Conservation (phyloP, 139 green algal species). For the Deuterostichococcus epilithicus region DNA sequence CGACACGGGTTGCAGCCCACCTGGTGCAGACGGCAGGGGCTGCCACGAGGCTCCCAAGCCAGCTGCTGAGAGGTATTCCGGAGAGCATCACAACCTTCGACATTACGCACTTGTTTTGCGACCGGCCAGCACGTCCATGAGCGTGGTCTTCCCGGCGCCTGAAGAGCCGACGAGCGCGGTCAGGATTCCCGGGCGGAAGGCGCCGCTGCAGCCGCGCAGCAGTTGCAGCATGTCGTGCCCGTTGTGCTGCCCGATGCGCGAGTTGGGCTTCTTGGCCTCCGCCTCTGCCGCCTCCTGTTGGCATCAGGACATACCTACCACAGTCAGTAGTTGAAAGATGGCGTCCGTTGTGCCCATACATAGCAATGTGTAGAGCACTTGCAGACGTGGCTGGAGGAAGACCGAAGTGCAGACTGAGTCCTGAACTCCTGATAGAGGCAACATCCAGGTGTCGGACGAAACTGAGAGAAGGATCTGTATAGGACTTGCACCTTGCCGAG, state of each 20-base stretch:
- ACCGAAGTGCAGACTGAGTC: no score
- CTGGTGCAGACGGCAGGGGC: neutral
- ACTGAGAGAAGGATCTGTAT: no score
- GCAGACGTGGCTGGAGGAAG: no score
- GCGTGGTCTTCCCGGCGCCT: constrained; percentile 54
- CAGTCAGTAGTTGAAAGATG: constrained; percentile 4
- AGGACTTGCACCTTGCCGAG: constrained; percentile 27
- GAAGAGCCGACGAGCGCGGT: constrained; percentile 32
- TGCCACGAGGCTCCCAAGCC: no score
- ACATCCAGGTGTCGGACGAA: no score
- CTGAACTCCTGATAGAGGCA: no score
- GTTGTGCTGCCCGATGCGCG: constrained; percentile 3
- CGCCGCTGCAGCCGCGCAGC: constrained; percentile 28
- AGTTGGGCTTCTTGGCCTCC: constrained; percentile 4
- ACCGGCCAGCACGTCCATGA: constrained; percentile 54
- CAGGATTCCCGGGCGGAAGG: constrained; percentile 28
- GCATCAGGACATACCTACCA: no score
- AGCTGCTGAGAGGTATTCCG: no score
- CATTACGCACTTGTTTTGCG: constrained; percentile 38
- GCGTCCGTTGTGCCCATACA: neutral
- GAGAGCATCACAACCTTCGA: neutral
- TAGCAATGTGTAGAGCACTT: no score
- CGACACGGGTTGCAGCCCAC: neutral
- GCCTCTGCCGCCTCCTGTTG: neutral
- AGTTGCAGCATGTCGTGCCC: constrained; percentile 27